phyloP scores from a whole-genome alignment of 768 basidiomycete genomes.

The Suillus clintonianus region DNA sequence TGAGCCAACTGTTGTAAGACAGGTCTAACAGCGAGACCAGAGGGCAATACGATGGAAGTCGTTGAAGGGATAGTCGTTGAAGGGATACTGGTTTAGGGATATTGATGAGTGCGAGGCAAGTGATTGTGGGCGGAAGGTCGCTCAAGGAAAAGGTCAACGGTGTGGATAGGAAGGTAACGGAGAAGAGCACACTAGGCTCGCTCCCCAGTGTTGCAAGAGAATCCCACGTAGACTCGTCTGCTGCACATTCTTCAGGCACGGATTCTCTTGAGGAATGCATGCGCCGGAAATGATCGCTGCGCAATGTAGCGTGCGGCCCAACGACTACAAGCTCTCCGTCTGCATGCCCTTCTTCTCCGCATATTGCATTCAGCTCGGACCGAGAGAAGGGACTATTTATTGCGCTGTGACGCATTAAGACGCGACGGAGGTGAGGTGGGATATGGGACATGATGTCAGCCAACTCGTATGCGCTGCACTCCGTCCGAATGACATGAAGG shows the following conservation, averaged over 20 bases:
- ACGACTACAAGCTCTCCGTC: slow-evolving; percentile 68
- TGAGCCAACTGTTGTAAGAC: slow-evolving; percentile 62
- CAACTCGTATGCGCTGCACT: slow-evolving; percentile 45
- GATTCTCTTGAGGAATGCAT: neutral
- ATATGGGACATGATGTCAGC: slow-evolving; percentile 51
- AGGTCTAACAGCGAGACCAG: slow-evolving; percentile 64
- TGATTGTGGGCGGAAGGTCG: slow-evolving; percentile 64
- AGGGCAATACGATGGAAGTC: slow-evolving; percentile 61
- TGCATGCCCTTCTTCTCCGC: slow-evolving; percentile 50
- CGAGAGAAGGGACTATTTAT: slow-evolving; percentile 56
- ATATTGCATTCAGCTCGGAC: slow-evolving; percentile 51
- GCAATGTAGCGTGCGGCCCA: slow-evolving; percentile 50
- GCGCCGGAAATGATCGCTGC: slow-evolving; percentile 43
- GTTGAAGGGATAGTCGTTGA: slow-evolving; percentile 56
- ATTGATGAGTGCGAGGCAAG: slow-evolving; percentile 59
- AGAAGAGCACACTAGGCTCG: slow-evolving; percentile 40
- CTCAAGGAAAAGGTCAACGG: slow-evolving; percentile 43
- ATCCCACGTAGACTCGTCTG: slow-evolving; percentile 42
- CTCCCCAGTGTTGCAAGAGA: slow-evolving; percentile 23
- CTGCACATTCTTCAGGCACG: neutral
- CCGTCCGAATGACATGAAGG: slow-evolving; percentile 46
- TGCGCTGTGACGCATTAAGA: slow-evolving; percentile 59
- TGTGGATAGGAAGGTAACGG: slow-evolving; percentile 53
- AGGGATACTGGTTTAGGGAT: slow-evolving; percentile 51
- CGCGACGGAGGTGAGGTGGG: slow-evolving; percentile 59